Percentiles rank a stretch among this genome's conserved stretches.
Conservation (phyloP, 1,284 basidiomycete genomes). For the Golubevia sp. region DNA sequence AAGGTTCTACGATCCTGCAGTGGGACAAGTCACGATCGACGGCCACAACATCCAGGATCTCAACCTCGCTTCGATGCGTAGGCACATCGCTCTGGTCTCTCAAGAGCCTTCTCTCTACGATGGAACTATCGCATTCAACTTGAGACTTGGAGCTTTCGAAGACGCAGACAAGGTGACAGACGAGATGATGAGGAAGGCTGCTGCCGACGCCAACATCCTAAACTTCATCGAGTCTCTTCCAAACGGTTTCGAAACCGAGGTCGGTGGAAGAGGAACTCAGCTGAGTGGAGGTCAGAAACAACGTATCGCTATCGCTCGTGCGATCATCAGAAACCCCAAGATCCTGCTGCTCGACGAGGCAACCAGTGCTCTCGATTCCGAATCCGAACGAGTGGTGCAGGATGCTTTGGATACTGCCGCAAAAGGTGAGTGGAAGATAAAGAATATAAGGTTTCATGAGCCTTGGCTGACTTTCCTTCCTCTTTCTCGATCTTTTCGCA, state of each 20-base stretch:
- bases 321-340: conserved; percentile 49
- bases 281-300: conserved; percentile 54
- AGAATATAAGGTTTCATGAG: too few relatives aligned
- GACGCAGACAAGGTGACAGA: conserved; percentile 32
- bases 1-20: conserved; percentile 48
- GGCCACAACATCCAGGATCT: conserved; percentile 37
- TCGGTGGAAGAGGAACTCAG: conserved; percentile 48
- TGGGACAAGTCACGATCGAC: conserved; percentile 38
- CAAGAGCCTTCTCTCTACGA: conserved; percentile 57
- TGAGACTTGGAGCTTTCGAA: conserved; percentile 45
- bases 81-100: conserved; percentile 48
- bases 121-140: conserved; percentile 52
- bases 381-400: conserved; percentile 76
- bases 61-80: conserved; percentile 35
- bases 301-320: conserved; percentile 53
- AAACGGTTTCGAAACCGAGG: conserved; percentile 50
- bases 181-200: conserved; percentile 35
- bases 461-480: too few relatives aligned
- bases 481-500: too few relatives aligned
- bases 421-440: too few relatives aligned
- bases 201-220: conserved; percentile 46
- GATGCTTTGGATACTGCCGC: conserved; percentile 49
- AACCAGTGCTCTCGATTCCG: conserved; percentile 61
- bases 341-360: conserved; percentile 56
- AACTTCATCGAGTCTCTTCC: conserved; percentile 49